A percentile compares a stretch with the other conserved stretches of the same genome.
phyloP scores from a whole-genome alignment of 2,329 filamentous ascomycete species.

The Rhinocladiella similis region DNA sequence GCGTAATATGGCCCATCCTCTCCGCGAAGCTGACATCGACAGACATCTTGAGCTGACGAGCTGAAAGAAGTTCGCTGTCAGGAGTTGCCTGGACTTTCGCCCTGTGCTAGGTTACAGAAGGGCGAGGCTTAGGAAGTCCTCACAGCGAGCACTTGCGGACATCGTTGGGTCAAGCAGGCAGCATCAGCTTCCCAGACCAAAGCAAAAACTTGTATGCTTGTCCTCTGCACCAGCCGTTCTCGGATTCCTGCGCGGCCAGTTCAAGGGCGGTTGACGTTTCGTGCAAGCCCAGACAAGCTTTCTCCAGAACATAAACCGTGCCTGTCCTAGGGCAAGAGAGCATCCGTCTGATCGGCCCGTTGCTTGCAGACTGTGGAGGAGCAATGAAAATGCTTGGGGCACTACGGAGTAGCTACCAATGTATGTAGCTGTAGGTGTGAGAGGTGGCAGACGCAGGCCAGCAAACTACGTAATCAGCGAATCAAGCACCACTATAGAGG shows the following conservation, averaged over 20 bases:
- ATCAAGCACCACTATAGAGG: not conserved
- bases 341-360: not conserved
- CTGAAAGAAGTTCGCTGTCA: not conserved
- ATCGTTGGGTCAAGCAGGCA: too few relatives aligned
- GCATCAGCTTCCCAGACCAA: too few relatives aligned
- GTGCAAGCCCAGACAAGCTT: not conserved
- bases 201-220: too few relatives aligned
- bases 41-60: conserved; percentile 11
- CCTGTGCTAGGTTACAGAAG: too few relatives aligned
- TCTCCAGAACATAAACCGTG: not conserved
- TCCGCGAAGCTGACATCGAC: conserved; percentile 55
- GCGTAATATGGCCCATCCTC: conserved; percentile 64
- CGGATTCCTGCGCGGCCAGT: too few relatives aligned
- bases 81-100: too few relatives aligned
- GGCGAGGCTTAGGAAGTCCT: too few relatives aligned
- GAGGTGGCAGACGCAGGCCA: not conserved
- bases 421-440: not conserved
- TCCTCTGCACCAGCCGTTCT: too few relatives aligned
- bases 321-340: not conserved
- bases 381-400: not conserved
- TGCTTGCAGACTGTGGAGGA: not conserved
- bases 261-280: not conserved
- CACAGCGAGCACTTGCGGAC: too few relatives aligned
- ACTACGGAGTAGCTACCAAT: not conserved
- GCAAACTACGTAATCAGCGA: not conserved